Percentiles rank a stretch among this genome's conserved stretches.
Conservation (phyloP, 352 stramenopile genomes). For the Plasmopara muralis region DNA sequence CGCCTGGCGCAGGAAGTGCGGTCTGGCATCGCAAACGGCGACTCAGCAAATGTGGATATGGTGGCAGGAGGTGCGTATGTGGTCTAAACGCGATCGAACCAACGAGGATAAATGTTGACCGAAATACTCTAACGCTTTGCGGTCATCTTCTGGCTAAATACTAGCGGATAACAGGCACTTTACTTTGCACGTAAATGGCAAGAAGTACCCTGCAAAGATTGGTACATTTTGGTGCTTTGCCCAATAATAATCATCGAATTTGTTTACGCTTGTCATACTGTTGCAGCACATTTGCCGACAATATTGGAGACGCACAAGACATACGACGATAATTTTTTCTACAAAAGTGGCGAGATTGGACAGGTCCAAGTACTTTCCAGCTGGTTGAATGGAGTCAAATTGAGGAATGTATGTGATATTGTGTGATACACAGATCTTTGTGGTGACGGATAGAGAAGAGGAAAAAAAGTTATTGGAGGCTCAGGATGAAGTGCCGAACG, state of each 20-base stretch:
- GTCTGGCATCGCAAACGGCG: slow-evolving; percentile 47
- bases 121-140: neutral
- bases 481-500: slow-evolving; percentile 58
- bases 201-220: slow-evolving; percentile 74
- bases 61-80: slow-evolving; percentile 46
- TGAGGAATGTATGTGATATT: neutral
- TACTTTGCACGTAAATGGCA: slow-evolving; percentile 64
- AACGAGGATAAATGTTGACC: neutral
- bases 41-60: slow-evolving; percentile 65
- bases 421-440: slow-evolving; percentile 52
- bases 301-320: slow-evolving; percentile 88
- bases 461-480: slow-evolving; percentile 56
- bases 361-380: slow-evolving; percentile 31
- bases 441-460: slow-evolving; percentile 75
- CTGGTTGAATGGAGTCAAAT: neutral
- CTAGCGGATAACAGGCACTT: slow-evolving; percentile 86
- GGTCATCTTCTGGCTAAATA: neutral
- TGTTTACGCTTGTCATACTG: slow-evolving; percentile 3
- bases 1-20: slow-evolving; percentile 67
- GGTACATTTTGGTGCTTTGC: slow-evolving; percentile 54
- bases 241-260: too few species aligned
- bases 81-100: neutral
- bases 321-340: slow-evolving; percentile 86
- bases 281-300: slow-evolving; percentile 68
- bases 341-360: slow-evolving; percentile 85